Percentiles rank a stretch among this genome's conserved stretches.
Conservation (phyloP, 768 basidiomycete genomes). For the Leccinum pellstonianum region DNA sequence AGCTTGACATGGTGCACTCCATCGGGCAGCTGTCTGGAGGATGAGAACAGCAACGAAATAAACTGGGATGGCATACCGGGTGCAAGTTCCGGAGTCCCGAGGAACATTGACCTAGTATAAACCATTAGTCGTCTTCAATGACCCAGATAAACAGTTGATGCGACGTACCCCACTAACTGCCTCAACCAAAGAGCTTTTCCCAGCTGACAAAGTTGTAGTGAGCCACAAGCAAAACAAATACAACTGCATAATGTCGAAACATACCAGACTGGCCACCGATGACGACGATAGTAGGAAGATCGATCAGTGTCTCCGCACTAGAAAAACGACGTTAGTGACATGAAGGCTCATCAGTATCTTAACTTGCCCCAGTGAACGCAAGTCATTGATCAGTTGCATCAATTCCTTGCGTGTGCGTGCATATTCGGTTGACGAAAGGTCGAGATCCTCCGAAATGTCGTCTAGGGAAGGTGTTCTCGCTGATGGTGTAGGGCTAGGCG, state of each 20-base stretch:
- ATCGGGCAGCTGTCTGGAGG: slow-evolving; percentile 45
- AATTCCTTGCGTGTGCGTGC: slow-evolving; percentile 39
- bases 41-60: not conserved
- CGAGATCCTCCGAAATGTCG: slow-evolving; percentile 11
- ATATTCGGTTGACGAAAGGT: slow-evolving; percentile 38
- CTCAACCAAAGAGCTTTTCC: slow-evolving; percentile 61
- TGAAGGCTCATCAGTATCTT: not conserved
- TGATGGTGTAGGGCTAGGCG: slow-evolving; percentile 2
- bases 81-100: slow-evolving; percentile 60
- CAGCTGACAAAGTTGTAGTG: slow-evolving; percentile 36
- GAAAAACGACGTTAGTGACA: slow-evolving; percentile 1
- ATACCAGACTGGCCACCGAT: slow-evolving; percentile 57
- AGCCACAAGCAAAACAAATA: not conserved
- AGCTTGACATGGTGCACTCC: slow-evolving; percentile 50
- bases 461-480: slow-evolving; percentile 12
- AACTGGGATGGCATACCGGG: slow-evolving; percentile 36
- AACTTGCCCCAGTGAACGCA: slow-evolving; percentile 42
- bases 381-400: slow-evolving; percentile 38
- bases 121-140: not conserved
- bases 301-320: slow-evolving; percentile 40
- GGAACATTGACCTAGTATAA: slow-evolving; percentile 53
- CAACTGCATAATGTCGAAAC: slow-evolving; percentile 6
- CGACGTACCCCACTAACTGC: slow-evolving; percentile 52
- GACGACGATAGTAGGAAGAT: slow-evolving; percentile 53
- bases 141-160: not conserved